Evolutionary conservation across 805 yeast genomes (phyloP), one percentile per base, ranked within the genome.

Genomic region (Zygoascus flipseniorum): DNA sequence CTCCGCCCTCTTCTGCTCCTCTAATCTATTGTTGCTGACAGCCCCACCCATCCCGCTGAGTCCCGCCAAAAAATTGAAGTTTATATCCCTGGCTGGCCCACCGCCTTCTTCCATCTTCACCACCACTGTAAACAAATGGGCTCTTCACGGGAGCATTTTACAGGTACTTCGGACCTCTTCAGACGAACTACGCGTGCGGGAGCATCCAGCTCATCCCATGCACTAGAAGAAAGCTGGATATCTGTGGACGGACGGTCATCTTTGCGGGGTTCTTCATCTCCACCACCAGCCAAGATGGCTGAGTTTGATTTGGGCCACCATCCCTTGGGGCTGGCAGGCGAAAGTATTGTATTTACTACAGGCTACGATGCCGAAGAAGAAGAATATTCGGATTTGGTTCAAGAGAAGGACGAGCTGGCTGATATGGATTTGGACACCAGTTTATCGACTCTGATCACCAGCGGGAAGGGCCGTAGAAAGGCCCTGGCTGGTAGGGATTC

Each of bases 351-450:
- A 42, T 42, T 19, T 18, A 10, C 44, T 14, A 8, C 44, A 2
- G 20, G 16, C 8, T 35, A 5, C 6, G 44, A 42, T 18, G 44
- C 5, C 3, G 13, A 42, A 10, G 26, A 42, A 18, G 28, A 23
- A 23, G 44, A 42, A n/a, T 5, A 42, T 10, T 42, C 44, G 20
- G 44, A 42, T 10, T 19, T 18, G 44, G 5, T 14, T 18, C 44
- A 23, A 19, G 28, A 39, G 2, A 44, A 51, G 28, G 42, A 32
- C 20, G 18, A 13, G 20, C 31, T 44, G 23, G 55, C 54, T 3
- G 58, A 56, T 32, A 13, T 51, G 26, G 58, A 56, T 32, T 45
- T 56, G 16, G 53, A 52, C 5, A 52, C 58, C 31, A 50, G 54
- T 8, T 51, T 56, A 18, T 54, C 57, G 4, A 54, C 58, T 10